These are phyloP conservation scores for Akanthomyces muscarius DNA, from an alignment of 2,329 filamentous ascomycete species.

Conservation along the genomic window DNA sequence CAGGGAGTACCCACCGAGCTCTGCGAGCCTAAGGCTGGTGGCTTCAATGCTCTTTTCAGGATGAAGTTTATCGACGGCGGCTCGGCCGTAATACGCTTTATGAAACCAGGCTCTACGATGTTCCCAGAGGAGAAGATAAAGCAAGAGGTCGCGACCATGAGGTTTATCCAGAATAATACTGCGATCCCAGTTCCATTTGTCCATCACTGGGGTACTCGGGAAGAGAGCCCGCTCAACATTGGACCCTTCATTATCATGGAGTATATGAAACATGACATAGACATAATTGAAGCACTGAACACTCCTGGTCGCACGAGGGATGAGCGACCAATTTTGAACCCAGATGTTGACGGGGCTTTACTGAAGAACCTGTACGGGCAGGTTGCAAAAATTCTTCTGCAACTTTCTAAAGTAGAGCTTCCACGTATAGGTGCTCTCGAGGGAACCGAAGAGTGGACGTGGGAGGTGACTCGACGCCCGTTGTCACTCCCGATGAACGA, in stretches of 20 bases:
- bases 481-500: neutral
- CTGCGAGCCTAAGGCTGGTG: neutral
- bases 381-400: neutral
- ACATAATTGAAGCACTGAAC: constrained; percentile 4
- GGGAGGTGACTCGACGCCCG: neutral
- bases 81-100: constrained; percentile 12
- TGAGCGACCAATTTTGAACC: neutral
- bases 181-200: constrained; percentile 19
- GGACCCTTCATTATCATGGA: constrained; percentile 21
- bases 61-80: constrained; percentile 1
- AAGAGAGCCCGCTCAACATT: constrained; percentile 19
- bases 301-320: neutral
- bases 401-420: neutral
- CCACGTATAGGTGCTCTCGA: neutral
- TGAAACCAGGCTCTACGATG: constrained; percentile 16
- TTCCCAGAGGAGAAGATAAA: constrained; percentile 19
- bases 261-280: constrained; percentile 16
- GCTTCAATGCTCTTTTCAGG: neutral
- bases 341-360: neutral
- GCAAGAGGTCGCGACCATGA: constrained; percentile 18
- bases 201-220: constrained; percentile 18
- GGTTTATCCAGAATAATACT: constrained; percentile 19
- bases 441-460: neutral
- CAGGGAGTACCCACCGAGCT: neutral
- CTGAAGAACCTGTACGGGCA: neutral